Base-by-base conservation (phyloP, 2,329 filamentous ascomycete genomes). In the Xylariaceae sp. region DNA sequence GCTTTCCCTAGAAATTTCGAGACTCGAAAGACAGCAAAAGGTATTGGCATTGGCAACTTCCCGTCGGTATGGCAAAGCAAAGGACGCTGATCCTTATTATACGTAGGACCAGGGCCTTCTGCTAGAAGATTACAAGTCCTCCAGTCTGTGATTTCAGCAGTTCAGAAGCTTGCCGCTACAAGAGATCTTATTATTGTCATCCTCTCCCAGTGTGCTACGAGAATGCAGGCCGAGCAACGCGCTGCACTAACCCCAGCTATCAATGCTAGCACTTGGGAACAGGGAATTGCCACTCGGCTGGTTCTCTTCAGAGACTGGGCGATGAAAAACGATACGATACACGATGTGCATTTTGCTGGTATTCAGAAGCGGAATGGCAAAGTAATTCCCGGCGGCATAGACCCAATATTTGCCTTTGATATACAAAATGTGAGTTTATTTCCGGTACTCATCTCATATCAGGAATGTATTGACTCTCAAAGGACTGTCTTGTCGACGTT, bases 191-290 rank as follows among this genome's bases (percentile, higher is more conserved):
- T 91, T 20, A 79, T 96, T 42, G 77, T 96, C 2, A 71, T 95
- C 19, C 80, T 92, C 47, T 91, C 87, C 40, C 92, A 96, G 70
- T 91, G 89, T 56, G 89, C 88, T 42, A 96, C 91, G n/a, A 89
- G 87, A 63, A 88, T 96, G 75, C 86, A 89, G 59, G 79, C 79
- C 3, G 87, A 82, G 61, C 80, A 77, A 62, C 83, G 80, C 62
- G 89, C 92, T 14, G 83, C 88, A 10, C 77, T 98, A 47, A 82
- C 88, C 50, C 89, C 92, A 16, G 86, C 90, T 41, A 80, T 97
- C 60, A 88, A 88, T 54, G 87, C 89, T 14, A 80, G 80, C 19
- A 84, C 89, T 42, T 97, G 93, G 93, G 92, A 96, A 58, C 86
- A 85, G 61, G 88, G 86, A 29, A 78, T 96, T 40, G 84, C 85